Evolutionary conservation across 176 grass and related monocot species (phyloP), one percentile per base, ranked within the genome.

Genomic region (Ensete ventricosum): DNA sequence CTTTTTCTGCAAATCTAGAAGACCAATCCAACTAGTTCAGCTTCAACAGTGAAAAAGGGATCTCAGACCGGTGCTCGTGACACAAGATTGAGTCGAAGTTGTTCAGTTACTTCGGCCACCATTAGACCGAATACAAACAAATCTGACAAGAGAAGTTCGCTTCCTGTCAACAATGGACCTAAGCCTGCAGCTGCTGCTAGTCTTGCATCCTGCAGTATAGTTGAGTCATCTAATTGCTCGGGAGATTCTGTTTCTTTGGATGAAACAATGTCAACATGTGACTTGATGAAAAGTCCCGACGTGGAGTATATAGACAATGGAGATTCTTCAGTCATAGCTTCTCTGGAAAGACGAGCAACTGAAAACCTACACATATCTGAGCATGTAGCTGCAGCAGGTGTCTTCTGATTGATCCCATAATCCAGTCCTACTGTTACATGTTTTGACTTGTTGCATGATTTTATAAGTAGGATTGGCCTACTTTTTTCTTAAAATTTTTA

Each of bases 201-300:
- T 53, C 52, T 87, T 67, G 82, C 53, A 79, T 84, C 88, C 49
- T 85, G 81, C 81, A 84, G 62, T 52, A 91, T 51, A 19, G 71
- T 85, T 22, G 52, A 67, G 60, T 88, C 94, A 16, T 91, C 88
- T 76, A 86, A 29, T 72, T 63, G 67, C 51, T 89, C 90, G 10
- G 76, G 78, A 54, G 90, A 89, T 67, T 99, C 95, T 48, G 75
- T 80, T 76, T 92, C 87, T 19, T 29, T 72, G 22, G 88, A 91
- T 48, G 95, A 91, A 67, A 99, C 95, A 14, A 91, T 99, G 90
- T 99, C 91, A 5, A 95, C 73, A n/a, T 99, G 96, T 16, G 95
- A 89, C 52, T 99, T 91, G 14, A 94, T 99, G 88, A 99, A 88
- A 77, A 99, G 95, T 84, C 95, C 90, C 1, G 84, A 99, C 25